These are phyloP conservation scores for Myriangium duriaei DNA, from an alignment of 2,329 filamentous ascomycete genomes.

Conservation along the genomic window DNA sequence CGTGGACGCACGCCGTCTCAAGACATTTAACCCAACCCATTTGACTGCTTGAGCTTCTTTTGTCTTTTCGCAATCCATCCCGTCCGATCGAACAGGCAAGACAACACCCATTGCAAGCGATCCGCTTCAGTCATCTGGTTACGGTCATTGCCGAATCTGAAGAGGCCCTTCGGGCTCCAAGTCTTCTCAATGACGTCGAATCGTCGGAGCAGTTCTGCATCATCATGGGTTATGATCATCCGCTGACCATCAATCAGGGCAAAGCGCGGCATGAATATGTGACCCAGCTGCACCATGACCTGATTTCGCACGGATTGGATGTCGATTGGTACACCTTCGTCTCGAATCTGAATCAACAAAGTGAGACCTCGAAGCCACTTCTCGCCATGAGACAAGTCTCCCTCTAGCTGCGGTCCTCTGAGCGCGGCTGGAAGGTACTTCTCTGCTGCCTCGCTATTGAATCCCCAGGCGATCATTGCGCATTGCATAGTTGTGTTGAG, in stretches of 20 bases:
- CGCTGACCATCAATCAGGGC: neutral
- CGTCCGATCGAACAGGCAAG: neutral
- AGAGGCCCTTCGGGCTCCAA: constrained; percentile 6
- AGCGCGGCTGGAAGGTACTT: constrained; percentile 10
- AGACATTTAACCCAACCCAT: too few relatives aligned
- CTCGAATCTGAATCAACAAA: constrained; percentile 18
- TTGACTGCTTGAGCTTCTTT: too few relatives aligned
- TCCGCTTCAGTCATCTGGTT: neutral
- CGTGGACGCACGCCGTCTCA: too few relatives aligned
- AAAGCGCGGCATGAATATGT: constrained; percentile 22
- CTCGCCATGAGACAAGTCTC: neutral
- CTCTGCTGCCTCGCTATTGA: constrained; percentile 14
- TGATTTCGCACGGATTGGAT: constrained; percentile 15
- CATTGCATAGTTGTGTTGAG: constrained; percentile 15
- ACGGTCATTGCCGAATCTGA: neutral
- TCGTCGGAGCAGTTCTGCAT: neutral
- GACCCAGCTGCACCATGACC: constrained; percentile 21
- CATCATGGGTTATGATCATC: neutral
- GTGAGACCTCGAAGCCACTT: constrained; percentile 21
- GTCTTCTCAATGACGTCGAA: constrained; percentile 1
- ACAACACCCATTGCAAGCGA: neutral
- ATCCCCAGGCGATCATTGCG: constrained; percentile 24
- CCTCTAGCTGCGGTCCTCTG: neutral
- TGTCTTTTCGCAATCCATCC: neutral
- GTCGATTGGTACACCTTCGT: constrained; percentile 16